Percentiles rank a stretch among this genome's conserved stretches.
Evolutionary conservation across 2,329 filamentous ascomycete genomes (phyloP).

Genomic region (Epichloe bromicola): DNA sequence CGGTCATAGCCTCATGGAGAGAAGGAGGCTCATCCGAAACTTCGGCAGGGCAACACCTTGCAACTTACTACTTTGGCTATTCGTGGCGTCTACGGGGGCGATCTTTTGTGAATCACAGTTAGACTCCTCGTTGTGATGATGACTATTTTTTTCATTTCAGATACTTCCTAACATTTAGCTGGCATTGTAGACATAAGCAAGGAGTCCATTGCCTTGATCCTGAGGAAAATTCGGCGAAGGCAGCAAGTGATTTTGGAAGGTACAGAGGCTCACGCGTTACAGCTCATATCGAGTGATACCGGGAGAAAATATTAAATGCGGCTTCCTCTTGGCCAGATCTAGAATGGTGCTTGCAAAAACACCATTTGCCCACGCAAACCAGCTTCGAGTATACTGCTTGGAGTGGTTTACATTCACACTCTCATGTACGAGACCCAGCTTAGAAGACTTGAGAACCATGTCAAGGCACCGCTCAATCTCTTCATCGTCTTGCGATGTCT

Average conservation of each 20-base stretch:
- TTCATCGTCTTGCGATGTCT: constrained; percentile 70
- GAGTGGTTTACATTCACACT: constrained; percentile 67
- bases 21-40: too few species aligned
- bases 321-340: constrained; percentile 78
- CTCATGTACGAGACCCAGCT: constrained; percentile 78
- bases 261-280: constrained; percentile 12
- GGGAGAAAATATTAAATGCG: constrained; percentile 68
- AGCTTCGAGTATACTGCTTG: constrained; percentile 67
- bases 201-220: neutral
- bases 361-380: constrained; percentile 98
- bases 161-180: neutral
- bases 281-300: constrained; percentile 46
- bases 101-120: neutral
- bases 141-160: neutral
- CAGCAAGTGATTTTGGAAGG: too few species aligned
- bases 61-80: too few species aligned
- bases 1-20: too few species aligned
- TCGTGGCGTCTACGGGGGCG: too few species aligned
- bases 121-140: neutral
- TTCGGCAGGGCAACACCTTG: too few species aligned
- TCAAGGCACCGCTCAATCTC: constrained; percentile 68
- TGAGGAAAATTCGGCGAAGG: too few species aligned
- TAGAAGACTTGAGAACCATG: constrained; percentile 61
- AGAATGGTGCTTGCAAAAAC: constrained; percentile 89
- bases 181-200: neutral